These are phyloP conservation scores for Fraxinus floribunda DNA, from an alignment of 305 asterid species.

Conservation along the genomic window DNA sequence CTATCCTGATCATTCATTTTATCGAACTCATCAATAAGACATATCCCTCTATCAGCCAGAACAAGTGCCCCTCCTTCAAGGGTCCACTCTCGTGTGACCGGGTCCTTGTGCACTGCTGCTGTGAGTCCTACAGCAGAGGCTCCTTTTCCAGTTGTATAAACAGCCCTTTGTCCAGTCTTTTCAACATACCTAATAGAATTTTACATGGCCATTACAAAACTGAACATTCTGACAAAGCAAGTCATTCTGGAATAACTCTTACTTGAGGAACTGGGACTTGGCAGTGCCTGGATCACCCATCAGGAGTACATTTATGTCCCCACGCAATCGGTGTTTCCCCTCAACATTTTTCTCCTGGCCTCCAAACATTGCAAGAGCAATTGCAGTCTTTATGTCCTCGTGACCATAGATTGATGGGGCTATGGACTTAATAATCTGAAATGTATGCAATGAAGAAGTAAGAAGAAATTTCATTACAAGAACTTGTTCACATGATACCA, in stretches of 20 bases:
- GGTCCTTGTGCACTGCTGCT: conserved; percentile 97
- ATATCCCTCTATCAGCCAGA: conserved; percentile 96
- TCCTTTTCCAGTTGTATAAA: conserved; percentile 97
- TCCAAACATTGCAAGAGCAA: conserved; percentile 97
- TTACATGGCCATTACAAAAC: conserved; percentile 10
- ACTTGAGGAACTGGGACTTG: conserved; percentile 97
- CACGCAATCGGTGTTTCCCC: conserved; percentile 89
- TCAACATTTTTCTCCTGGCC: conserved; percentile 88
- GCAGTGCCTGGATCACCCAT: conserved; percentile 43
- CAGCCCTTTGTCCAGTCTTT: conserved; percentile 91
- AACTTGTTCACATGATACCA: neutral
- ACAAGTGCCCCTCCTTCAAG: conserved; percentile 99
- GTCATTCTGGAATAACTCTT: conserved; percentile 30
- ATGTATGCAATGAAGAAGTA: conserved; percentile 6
- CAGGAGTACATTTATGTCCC: conserved; percentile 91
- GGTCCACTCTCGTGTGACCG: conserved; percentile 96
- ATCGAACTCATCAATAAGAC: conserved; percentile 96
- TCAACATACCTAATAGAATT: conserved; percentile 65
- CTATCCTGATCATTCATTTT: conserved; percentile 98
- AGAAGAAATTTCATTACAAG: neutral
- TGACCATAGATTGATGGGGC: conserved; percentile 98
- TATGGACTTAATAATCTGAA: conserved; percentile 82
- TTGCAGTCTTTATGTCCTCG: conserved; percentile 92
- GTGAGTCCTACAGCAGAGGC: conserved; percentile 98
- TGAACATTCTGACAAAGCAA: conserved; percentile 15